Percentiles rank a stretch among this genome's conserved stretches.
Conservation (phyloP, 164 flowering plant genomes). For the Liriodendron chinense region DNA sequence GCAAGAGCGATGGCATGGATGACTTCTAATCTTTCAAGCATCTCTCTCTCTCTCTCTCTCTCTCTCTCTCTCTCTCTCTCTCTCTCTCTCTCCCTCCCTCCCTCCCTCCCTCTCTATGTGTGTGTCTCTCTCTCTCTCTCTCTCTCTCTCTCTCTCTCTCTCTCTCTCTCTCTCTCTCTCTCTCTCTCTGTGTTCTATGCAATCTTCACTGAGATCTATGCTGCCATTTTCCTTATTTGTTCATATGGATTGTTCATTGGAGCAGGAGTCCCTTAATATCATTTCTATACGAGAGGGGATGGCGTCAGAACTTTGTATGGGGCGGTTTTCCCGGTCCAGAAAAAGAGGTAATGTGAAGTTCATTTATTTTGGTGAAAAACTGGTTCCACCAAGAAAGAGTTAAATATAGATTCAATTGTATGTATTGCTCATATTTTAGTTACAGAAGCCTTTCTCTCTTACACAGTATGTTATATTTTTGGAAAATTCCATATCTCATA, state of each 20-base stretch:
- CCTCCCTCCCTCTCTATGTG: too few species aligned
- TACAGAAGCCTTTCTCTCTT: not conserved
- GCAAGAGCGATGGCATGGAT: not conserved
- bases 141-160: too few species aligned
- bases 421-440: not conserved
- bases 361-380: not conserved
- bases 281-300: slow-evolving; percentile 89
- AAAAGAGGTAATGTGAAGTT: slow-evolving; percentile 55
- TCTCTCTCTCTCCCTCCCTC: too few species aligned
- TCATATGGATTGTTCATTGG: slow-evolving; percentile 11
- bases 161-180: too few species aligned
- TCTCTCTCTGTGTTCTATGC: too few species aligned
- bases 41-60: too few species aligned
- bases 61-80: too few species aligned
- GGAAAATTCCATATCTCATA: not conserved
- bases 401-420: not conserved
- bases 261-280: slow-evolving; percentile 67
- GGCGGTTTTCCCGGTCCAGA: slow-evolving; percentile 91
- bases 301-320: slow-evolving; percentile 75
- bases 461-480: not conserved
- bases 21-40: not conserved
- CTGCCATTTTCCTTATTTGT: too few species aligned
- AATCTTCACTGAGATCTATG: too few species aligned
- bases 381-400: not conserved
- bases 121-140: too few species aligned